Evolutionary conservation across 208 protist species (phyloP).

Genomic region (Naegleria gruberi): DNA sequence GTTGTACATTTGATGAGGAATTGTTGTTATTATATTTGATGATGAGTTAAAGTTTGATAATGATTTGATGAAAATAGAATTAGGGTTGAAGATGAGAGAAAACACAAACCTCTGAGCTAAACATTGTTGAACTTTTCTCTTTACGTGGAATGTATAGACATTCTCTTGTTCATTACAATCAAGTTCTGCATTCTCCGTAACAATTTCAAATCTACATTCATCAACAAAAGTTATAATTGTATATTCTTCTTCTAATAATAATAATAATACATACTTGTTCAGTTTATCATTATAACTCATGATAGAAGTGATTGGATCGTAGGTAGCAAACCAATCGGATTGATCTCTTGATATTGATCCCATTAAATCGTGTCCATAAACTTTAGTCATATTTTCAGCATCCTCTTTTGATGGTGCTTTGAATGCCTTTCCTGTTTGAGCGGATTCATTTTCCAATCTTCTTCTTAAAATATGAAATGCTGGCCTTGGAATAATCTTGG

Average conservation of each 20-base stretch:
- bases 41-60: no score
- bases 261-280: conserved; percentile 3
- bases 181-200: not conserved
- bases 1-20: no score
- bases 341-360: not conserved
- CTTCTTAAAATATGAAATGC: not conserved
- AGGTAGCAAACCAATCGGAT: not conserved
- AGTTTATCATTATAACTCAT: not conserved
- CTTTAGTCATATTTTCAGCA: not conserved
- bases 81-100: not conserved
- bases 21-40: no score
- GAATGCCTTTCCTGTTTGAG: not conserved
- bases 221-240: not conserved
- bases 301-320: not conserved
- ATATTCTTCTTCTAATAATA: not conserved
- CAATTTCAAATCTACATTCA: not conserved
- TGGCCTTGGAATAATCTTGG: conserved; percentile 10
- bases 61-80: no score
- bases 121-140: not conserved
- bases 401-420: not conserved
- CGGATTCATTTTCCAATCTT: not conserved
- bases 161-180: not conserved
- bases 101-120: not conserved
- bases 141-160: conserved; percentile 1
- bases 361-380: not conserved